phyloP scores from a whole-genome alignment of 495 filamentous ascomycete species.

The Aspergillus baeticus region DNA sequence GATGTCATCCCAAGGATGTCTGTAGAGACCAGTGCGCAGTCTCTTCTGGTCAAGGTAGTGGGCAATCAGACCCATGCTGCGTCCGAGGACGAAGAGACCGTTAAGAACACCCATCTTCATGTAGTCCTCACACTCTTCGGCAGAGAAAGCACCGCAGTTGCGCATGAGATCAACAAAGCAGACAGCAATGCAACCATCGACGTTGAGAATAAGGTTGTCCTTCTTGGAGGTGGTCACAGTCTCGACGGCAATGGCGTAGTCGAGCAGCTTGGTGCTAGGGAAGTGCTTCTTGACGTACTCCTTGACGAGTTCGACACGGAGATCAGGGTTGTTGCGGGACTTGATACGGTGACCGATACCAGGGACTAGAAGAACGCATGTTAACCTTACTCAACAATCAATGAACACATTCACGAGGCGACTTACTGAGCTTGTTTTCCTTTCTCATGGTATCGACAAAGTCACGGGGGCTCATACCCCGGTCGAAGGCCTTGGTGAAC shows the following conservation, averaged over 20 bases:
- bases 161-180: conserved; percentile 98
- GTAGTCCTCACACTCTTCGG: conserved; percentile 57
- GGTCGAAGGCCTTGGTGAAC: conserved; percentile 97
- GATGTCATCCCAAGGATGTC: conserved; percentile 98
- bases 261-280: conserved; percentile 92
- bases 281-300: conserved; percentile 97
- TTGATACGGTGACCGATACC: conserved; percentile 99
- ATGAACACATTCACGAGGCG: not conserved
- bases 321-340: conserved; percentile 99
- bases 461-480: conserved; percentile 95
- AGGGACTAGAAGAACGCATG: conserved; percentile 61
- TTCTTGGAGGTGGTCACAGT: conserved; percentile 99
- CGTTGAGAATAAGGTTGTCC: conserved; percentile 99
- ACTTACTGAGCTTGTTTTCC: conserved; percentile 96
- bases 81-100: conserved; percentile 96
- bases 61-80: conserved; percentile 96
- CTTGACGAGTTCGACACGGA: conserved; percentile 98
- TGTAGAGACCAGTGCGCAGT: conserved; percentile 94
- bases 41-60: conserved; percentile 99
- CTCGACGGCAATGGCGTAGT: conserved; percentile 98
- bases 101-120: conserved; percentile 94
- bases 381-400: not conserved
- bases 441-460: conserved; percentile 99
- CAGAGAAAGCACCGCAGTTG: conserved; percentile 91
- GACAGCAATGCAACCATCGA: conserved; percentile 95